Conservation (phyloP, 2,329 filamentous ascomycete species). For the Clarireedia paspali region DNA sequence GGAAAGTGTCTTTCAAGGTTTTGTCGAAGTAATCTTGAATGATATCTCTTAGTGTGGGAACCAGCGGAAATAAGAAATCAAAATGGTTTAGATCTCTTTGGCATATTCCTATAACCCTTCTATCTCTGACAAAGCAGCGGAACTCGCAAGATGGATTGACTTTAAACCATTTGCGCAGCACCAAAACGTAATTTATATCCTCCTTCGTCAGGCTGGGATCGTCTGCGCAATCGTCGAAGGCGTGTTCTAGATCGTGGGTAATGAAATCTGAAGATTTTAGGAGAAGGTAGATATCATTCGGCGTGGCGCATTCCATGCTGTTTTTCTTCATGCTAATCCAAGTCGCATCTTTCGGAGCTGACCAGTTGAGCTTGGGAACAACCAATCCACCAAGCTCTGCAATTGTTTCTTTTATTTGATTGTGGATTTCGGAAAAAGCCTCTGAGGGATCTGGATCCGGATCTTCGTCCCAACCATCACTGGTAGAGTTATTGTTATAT, state of each 20-base stretch:
- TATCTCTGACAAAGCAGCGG: conserved; percentile 83
- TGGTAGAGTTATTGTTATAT: conserved; percentile 38
- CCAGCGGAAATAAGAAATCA: conserved; percentile 63
- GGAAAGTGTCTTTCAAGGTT: conserved; percentile 68
- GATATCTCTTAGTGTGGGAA: conserved; percentile 55
- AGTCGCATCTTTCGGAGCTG: conserved; percentile 87
- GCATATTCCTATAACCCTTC: conserved; percentile 71
- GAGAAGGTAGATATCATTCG: conserved; percentile 89
- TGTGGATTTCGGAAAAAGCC: conserved; percentile 63
- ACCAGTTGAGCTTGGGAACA: conserved; percentile 95
- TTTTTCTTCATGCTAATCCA: conserved; percentile 83
- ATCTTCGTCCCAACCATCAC: conserved; percentile 45
- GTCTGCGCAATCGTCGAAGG: conserved; percentile 66
- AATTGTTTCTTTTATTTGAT: conserved; percentile 69
- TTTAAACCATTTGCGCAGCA: conserved; percentile 80
- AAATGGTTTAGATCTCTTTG: conserved; percentile 91
- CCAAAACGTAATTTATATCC: conserved; percentile 46
- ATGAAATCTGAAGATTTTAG: conserved; percentile 93
- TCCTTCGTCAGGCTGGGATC: conserved; percentile 26
- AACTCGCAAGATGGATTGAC: conserved; percentile 91
- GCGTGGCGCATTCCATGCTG: conserved; percentile 79
- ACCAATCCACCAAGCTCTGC: conserved; percentile 76
- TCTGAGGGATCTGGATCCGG: conserved; percentile 26
- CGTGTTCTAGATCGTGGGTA: conserved; percentile 88
- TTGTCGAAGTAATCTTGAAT: conserved; percentile 73